A percentile compares a stretch with the other conserved stretches of the same genome.
Evolutionary conservation across 345 rosid genomes (phyloP).

Genomic region (Chamaenerion angustifolium): DNA sequence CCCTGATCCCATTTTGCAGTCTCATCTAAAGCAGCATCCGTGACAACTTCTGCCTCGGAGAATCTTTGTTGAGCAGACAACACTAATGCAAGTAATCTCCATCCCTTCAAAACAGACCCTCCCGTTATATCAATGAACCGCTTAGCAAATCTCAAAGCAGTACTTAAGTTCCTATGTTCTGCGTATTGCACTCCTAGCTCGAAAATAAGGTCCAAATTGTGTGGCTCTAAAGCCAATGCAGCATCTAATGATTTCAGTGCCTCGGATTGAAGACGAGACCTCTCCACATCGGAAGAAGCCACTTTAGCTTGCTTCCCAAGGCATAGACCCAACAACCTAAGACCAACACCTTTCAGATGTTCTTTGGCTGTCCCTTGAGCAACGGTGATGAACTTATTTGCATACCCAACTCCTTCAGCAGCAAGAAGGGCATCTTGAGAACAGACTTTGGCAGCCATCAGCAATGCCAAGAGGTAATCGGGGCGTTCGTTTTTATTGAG

Average conservation of each 20-base stretch:
- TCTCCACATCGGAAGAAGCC: constrained; percentile 69
- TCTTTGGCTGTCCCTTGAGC: constrained; percentile 39
- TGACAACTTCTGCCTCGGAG: constrained; percentile 80
- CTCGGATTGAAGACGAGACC: constrained; percentile 66
- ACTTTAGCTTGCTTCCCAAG: constrained; percentile 67
- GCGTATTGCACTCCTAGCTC: constrained; percentile 79
- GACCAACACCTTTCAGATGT: constrained; percentile 66
- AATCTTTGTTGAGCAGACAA: constrained; percentile 80
- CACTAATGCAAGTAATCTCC: constrained; percentile 76
- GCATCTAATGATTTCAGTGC: constrained; percentile 62
- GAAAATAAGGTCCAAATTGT: constrained; percentile 60
- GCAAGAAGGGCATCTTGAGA: constrained; percentile 59
- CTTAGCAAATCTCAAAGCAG: constrained; percentile 64
- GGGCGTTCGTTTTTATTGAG: constrained; percentile 68
- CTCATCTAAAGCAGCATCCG: constrained; percentile 87
- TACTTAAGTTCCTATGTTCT: constrained; percentile 62
- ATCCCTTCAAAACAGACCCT: constrained; percentile 72
- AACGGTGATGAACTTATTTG: constrained; percentile 47
- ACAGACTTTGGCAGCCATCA: constrained; percentile 81
- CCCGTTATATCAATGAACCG: constrained; percentile 66
- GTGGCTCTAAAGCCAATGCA: constrained; percentile 52
- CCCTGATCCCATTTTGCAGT: constrained; percentile 90
- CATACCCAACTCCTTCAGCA: constrained; percentile 69
- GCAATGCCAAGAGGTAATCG: constrained; percentile 49
- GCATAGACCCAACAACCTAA: constrained; percentile 70